Percentiles rank a stretch among this genome's conserved stretches.
These are phyloP conservation scores for Dacryopinax spathularia DNA, from an alignment of 768 basidiomycete species.

Conservation along the genomic window DNA sequence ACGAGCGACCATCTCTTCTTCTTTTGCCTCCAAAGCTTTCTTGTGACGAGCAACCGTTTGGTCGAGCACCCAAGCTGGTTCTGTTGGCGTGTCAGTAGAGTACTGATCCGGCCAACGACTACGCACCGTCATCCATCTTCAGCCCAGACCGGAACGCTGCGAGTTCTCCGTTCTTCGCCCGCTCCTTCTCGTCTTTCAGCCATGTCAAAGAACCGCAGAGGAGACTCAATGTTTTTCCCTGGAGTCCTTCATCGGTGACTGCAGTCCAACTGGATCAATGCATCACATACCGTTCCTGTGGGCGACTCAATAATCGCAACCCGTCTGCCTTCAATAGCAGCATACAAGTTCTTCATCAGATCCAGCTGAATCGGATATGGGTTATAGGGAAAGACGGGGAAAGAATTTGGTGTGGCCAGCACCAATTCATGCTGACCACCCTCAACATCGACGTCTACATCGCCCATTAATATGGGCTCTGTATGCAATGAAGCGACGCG, in stretches of 20 bases:
- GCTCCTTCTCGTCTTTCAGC: conserved; percentile 53
- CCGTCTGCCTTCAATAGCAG: conserved; percentile 55
- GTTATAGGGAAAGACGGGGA: conserved; percentile 71
- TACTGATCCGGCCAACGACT: neutral
- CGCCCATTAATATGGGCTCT: neutral
- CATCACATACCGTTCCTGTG: conserved; percentile 58
- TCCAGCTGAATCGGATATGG: conserved; percentile 76
- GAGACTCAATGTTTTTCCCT: conserved; percentile 81
- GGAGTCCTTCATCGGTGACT: neutral
- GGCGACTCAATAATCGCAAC: conserved; percentile 80
- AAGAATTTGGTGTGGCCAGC: conserved; percentile 49
- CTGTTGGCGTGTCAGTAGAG: conserved; percentile 23
- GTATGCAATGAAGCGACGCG: neutral
- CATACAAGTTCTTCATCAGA: conserved; percentile 79
- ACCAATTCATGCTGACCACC: conserved; percentile 12
- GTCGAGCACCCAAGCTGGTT: conserved; percentile 59
- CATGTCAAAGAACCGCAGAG: conserved; percentile 64
- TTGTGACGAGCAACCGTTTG: conserved; percentile 54
- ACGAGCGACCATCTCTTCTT: conserved; percentile 47
- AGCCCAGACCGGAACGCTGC: conserved; percentile 19
- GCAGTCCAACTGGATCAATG: neutral
- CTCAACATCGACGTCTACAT: conserved; percentile 6
- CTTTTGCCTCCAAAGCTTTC: conserved; percentile 52
- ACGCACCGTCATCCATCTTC: conserved; percentile 4
- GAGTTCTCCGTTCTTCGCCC: conserved; percentile 53